Base-by-base conservation (phyloP, 75 land plant species). In the Picea glauca region DNA sequence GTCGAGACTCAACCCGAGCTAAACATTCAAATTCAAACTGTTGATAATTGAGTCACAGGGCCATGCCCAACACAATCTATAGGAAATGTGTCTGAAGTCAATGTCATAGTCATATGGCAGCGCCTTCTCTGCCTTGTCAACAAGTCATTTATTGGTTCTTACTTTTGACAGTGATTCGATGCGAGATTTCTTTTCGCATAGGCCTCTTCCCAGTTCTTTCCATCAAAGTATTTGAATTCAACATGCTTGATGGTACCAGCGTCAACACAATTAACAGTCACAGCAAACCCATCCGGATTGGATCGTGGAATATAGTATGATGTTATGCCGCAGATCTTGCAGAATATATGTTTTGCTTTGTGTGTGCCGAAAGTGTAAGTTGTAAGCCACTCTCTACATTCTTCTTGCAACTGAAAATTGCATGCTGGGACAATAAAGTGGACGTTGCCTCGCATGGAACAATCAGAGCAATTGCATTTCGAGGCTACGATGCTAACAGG, bases 361-460 rank as follows among this genome's bases (percentile, higher is more conserved):
- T 96, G 99, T 1, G 95, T 86, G n/a, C 95, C 93, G 62, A 94
- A 94, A 11, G 93, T 91, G 78, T 96, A 94, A 9, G 90, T 89
- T 1, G 98, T 91, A 13, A 91, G 80, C 78, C 81, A 91, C 75
- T 84, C 80, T 15, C 13, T 54, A 26, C 93, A 92, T 11, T 83
- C 85, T 17, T 76, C 90, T 63, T 80, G 32, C 72, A 94, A 81
- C 85, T 85, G 79, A 79, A 96, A 96, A 8, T 83, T 78, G 54
- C 66, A 30, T 3, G 83, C 74, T 14, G 95, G 99, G 1, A 94
- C 92, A 75, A 92, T 81, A 77, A 96, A 96, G 81, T 92, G 92
- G 4, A 76, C 80, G 82, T 96, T 96, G 66, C 87, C 83, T 46
- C 96, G 91, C 99, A 96, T 94, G 23, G 75, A 79, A 79, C 99